Evolutionary conservation across 352 stramenopile species (phyloP).

Genomic region (Saprolegnia parasitica): DNA sequence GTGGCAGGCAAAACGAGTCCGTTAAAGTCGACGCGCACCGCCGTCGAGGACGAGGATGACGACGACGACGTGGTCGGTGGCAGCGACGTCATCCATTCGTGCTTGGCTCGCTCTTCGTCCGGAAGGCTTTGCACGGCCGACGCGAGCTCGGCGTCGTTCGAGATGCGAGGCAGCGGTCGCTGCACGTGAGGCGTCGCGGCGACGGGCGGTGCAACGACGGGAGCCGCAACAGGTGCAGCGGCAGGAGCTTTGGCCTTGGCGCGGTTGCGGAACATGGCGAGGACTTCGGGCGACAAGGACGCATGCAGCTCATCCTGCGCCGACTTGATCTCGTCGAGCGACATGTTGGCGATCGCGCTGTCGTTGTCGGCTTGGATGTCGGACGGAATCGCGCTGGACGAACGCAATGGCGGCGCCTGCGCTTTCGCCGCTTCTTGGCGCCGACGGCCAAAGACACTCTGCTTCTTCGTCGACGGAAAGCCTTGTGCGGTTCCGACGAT

Average conservation of each 20-base stretch:
- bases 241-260: background rate
- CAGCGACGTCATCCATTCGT: conserved; percentile 61
- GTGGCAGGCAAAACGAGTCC: conserved; percentile 35
- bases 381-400: conserved; percentile 31
- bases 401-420: conserved; percentile 24
- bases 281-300: conserved; percentile 54
- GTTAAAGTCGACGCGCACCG: conserved; percentile 67
- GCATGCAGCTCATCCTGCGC: conserved; percentile 60
- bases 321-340: conserved; percentile 55
- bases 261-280: conserved; percentile 60
- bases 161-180: conserved; percentile 49
- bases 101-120: conserved; percentile 63
- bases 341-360: conserved; percentile 56
- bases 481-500: conserved; percentile 39
- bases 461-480: conserved; percentile 50
- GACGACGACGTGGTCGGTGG: background rate
- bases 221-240: conserved; percentile 3
- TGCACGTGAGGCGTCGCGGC: background rate
- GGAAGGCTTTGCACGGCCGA: conserved; percentile 44
- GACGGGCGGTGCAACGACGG: background rate
- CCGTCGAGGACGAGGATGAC: conserved; percentile 29
- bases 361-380: conserved; percentile 42
- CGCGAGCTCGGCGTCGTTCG: conserved; percentile 60
- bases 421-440: conserved; percentile 27
- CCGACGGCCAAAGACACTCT: conserved; percentile 69